Evolutionary conservation across 768 basidiomycete species (phyloP), one percentile per base, ranked within the genome.

Genomic region (Suillus variegatus): DNA sequence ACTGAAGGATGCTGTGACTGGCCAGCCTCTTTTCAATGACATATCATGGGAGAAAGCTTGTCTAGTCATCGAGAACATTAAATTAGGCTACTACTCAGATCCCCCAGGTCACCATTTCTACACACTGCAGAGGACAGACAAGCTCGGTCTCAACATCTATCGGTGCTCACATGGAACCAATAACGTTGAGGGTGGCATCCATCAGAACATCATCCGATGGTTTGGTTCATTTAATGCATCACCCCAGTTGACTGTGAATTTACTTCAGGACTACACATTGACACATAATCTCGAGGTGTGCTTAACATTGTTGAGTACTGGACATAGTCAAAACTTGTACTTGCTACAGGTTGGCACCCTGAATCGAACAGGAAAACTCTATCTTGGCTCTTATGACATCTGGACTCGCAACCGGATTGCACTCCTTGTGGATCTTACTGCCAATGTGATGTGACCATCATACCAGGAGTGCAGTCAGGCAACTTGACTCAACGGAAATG

Each of bases 181-280:
- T 32, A 63, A 60, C 16, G 75, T 74, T 3, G 75, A 81, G 67
- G 77, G 80, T 28, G 76, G 76, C 12, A 75, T 81, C 4, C 79
- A 81, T 72, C 16, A 75, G 70, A 22, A 65, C 6, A 41, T 74
- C 67, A 46, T 73, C 69, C 12, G 68, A 65, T 16, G 63, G 12
- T 70, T 64, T 62, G 36, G 35, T 16, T 63, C 72, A 8, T 51
- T 67, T 54, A 62, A 70, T 69, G 60, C 64, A 13, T 76, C 76
- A 18, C 38, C 73, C 1, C 58, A 66, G 3, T 70, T 74, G 69
- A 60, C 66, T 2, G 62, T 74, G 61, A 68, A 69, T 7, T 63
- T 71, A 25, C 60, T 78, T 0, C 25, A 61, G 10, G 76, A 72
- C 32, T 71, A 72, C 18, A 62, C 67, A 40, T 20, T 76, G 9